phyloP scores from a whole-genome alignment of 352 stramenopile species.

The Phytophthora pini region DNA sequence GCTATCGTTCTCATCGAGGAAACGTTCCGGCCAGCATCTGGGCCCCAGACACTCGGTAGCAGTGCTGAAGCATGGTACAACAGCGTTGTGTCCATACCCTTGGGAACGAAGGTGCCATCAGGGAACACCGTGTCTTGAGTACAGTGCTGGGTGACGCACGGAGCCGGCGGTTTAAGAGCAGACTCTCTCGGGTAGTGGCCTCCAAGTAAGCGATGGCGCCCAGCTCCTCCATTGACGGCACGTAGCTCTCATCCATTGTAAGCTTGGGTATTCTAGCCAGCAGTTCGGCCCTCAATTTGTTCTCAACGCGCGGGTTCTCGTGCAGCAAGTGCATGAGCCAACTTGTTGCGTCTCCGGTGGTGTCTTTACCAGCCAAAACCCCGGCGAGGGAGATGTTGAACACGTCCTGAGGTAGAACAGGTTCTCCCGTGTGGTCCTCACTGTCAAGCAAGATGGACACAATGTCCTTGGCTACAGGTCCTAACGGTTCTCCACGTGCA shows the following conservation, averaged over 20 bases:
- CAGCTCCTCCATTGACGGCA: slow-evolving; percentile 44
- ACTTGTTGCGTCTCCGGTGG: slow-evolving; percentile 48
- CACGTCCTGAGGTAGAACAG: slow-evolving; percentile 43
- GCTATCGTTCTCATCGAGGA: slow-evolving; percentile 36
- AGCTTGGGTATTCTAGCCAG: slow-evolving; percentile 34
- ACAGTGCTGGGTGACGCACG: slow-evolving; percentile 45
- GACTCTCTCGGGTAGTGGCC: slow-evolving; percentile 52
- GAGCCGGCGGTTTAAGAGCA: slow-evolving; percentile 56
- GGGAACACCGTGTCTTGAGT: slow-evolving; percentile 53
- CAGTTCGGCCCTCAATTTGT: slow-evolving; percentile 38
- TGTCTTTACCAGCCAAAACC: slow-evolving; percentile 73
- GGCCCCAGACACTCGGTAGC: slow-evolving; percentile 48
- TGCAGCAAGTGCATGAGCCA: slow-evolving; percentile 71
- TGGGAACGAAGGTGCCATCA: slow-evolving; percentile 53
- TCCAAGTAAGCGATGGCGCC: slow-evolving; percentile 41
- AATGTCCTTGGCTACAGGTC: slow-evolving; percentile 38
- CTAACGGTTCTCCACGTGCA: slow-evolving; percentile 21
- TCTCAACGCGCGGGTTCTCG: slow-evolving; percentile 55
- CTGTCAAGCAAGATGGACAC: slow-evolving; percentile 48
- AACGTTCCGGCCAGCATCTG: slow-evolving; percentile 53
- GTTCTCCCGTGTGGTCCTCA: slow-evolving; percentile 23
- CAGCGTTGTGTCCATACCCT: slow-evolving; percentile 46
- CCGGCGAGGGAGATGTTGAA: slow-evolving; percentile 73
- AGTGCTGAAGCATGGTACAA: slow-evolving; percentile 50
- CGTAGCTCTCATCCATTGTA: slow-evolving; percentile 24